Evolutionary conservation across 2,329 filamentous ascomycete species (phyloP).

Genomic region (Xylaria sp.): DNA sequence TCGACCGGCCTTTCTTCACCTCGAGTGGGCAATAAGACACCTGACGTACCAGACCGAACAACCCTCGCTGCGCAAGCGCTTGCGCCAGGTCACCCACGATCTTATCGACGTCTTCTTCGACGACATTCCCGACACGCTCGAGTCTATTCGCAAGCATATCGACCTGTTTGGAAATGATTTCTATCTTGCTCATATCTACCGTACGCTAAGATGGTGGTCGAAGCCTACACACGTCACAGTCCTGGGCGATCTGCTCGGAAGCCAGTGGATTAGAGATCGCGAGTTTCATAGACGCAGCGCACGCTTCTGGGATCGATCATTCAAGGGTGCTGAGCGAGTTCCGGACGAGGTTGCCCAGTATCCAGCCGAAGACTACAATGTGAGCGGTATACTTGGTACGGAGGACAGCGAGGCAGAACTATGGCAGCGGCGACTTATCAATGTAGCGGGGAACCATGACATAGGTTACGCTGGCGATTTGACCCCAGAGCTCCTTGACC

Average conservation of each 20-base stretch:
- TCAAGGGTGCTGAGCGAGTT: slow-evolving; percentile 73
- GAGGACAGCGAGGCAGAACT: slow-evolving; percentile 57
- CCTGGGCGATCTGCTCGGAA: slow-evolving; percentile 89
- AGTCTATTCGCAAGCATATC: slow-evolving; percentile 78
- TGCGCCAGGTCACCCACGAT: slow-evolving; percentile 66
- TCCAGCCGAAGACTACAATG: slow-evolving; percentile 60
- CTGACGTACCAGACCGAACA: slow-evolving; percentile 59
- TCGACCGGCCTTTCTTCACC: slow-evolving; percentile 64
- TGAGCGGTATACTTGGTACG: slow-evolving; percentile 61
- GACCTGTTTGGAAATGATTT: slow-evolving; percentile 94
- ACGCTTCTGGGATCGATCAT: slow-evolving; percentile 84
- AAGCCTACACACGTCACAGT: slow-evolving; percentile 87
- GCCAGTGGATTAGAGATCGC: slow-evolving; percentile 89
- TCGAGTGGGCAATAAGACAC: slow-evolving; percentile 58
- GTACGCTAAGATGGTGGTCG: slow-evolving; percentile 84
- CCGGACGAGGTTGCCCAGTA: slow-evolving; percentile 63
- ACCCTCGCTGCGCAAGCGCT: slow-evolving; percentile 60
- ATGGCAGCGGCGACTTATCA: slow-evolving; percentile 85
- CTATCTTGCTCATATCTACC: slow-evolving; percentile 93
- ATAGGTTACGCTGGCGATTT: slow-evolving; percentile 96
- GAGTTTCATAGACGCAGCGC: slow-evolving; percentile 81
- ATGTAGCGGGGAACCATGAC: slow-evolving; percentile 94
- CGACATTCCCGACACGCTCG: slow-evolving; percentile 74
- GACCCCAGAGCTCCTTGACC: slow-evolving; percentile 74
- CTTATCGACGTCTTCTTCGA: slow-evolving; percentile 69